Base-by-base conservation (phyloP, 2,329 filamentous ascomycete genomes). In the Didymellaceae sp. region DNA sequence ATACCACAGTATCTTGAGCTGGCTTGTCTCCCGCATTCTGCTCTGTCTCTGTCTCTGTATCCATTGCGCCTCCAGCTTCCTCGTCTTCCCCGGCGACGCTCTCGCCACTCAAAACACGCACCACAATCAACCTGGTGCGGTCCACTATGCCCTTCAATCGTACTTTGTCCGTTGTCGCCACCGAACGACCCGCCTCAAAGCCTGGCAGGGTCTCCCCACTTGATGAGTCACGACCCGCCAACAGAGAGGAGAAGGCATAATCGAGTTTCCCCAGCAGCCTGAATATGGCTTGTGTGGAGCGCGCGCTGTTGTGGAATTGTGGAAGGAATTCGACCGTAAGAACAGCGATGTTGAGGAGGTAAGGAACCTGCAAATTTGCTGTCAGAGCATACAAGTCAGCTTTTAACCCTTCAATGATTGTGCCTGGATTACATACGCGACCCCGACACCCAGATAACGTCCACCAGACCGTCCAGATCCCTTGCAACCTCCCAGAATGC, bases 111-210 rank as follows among this genome's bases (percentile, higher is more conserved):
- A 91, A 81, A 13, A 86, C 81, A 52, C 89, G 85, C 1, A 91
- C 83, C 49, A 93, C 84, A 5, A 84, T 73, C 6, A 91, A 75
- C 20, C 92, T 81, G 13, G 88, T 89, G 58, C 87, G 83, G 67
- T 95, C 89, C 0, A 91, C 89, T 22, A 95, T 77, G 65, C 89
- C 90, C 66, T 89, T 88, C 57, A 92, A 88, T 31, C 93, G 83
- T 6, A 97, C 91, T 80, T 94, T 96, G 70, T 97, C 91, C 0
- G 89, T 93, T 14, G 86, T 91, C 78, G 90, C 87, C 1, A 90
- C 87, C 7, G 75, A 75, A 5, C 80, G 75, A 1, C 82, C 82
- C 6, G 77, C 79, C 57, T 85, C 83, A 55, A 92, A 91, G 0
- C 91, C 90, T 0, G 90, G 86, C 1, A 96, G 76, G 0, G 77